Conservation (phyloP, 139 green algal genomes). For the Gonium pectorale region DNA sequence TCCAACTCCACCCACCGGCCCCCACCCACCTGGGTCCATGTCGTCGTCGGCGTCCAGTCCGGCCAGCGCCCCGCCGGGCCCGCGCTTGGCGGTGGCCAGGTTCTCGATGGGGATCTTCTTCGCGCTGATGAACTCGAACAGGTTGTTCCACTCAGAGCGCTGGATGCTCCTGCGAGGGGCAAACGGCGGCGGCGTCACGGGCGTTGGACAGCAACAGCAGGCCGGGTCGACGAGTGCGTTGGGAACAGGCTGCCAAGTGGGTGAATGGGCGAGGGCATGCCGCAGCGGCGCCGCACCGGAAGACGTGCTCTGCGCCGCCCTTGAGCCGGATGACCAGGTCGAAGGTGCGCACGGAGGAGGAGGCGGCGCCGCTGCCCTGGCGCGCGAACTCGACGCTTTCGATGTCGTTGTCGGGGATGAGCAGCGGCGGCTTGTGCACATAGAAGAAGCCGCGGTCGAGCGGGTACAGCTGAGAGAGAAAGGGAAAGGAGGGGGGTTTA, state of each 20-base stretch:
- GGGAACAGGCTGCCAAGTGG: too few species aligned
- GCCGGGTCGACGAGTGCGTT: too few species aligned
- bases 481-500: neutral
- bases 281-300: conserved; percentile 48
- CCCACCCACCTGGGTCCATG: conserved; percentile 67
- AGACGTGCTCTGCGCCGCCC: conserved; percentile 60
- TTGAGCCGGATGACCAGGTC: conserved; percentile 89
- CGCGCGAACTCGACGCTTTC: conserved; percentile 92
- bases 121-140: conserved; percentile 92
- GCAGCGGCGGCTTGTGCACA: conserved; percentile 95
- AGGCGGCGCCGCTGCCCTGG: conserved; percentile 74
- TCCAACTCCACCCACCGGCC: neutral
- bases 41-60: conserved; percentile 69
- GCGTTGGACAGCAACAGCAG: neutral
- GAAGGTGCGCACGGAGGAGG: conserved; percentile 86
- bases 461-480: conserved; percentile 90
- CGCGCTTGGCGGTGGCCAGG: conserved; percentile 77
- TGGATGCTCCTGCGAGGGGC: conserved; percentile 89
- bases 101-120: conserved; percentile 92
- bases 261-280: too few species aligned
- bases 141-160: conserved; percentile 87
- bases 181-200: neutral
- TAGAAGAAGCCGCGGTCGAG: conserved; percentile 98
- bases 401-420: conserved; percentile 74
- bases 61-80: conserved; percentile 60